phyloP scores from a whole-genome alignment of 208 protist species.

The Trypanosoma brucei region DNA sequence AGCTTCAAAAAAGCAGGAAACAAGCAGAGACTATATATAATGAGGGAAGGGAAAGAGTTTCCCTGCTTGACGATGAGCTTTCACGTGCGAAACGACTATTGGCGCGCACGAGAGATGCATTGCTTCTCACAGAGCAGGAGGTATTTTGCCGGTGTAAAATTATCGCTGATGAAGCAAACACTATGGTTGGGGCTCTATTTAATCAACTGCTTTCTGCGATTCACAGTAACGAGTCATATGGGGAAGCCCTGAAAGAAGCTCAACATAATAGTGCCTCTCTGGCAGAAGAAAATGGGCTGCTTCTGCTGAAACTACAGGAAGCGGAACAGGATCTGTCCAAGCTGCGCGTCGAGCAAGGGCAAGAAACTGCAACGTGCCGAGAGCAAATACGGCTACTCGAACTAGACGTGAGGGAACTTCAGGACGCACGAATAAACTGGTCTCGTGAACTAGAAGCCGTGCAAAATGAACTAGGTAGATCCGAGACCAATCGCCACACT shows the following conservation, averaged over 20 bases:
- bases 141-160: slow-evolving; percentile 1
- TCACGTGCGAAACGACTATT: not conserved
- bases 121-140: too few species aligned
- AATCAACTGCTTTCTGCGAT: too few species aligned
- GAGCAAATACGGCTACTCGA: slow-evolving; percentile 15
- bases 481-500: not conserved
- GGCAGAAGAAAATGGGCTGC: slow-evolving; percentile 16
- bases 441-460: slow-evolving; percentile 6
- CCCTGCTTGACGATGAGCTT: slow-evolving; percentile 9
- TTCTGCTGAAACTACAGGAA: slow-evolving; percentile 2
- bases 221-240: not conserved
- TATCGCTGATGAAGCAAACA: not conserved
- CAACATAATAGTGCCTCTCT: slow-evolving; percentile 23
- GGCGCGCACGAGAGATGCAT: too few species aligned
- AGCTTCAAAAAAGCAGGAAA: slow-evolving; percentile 21
- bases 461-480: slow-evolving; percentile 11
- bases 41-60: slow-evolving; percentile 19
- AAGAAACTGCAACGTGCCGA: not conserved
- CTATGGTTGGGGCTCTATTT: too few species aligned
- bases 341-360: not conserved
- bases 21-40: slow-evolving; percentile 21
- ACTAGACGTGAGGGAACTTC: slow-evolving; percentile 17
- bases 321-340: not conserved
- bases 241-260: not conserved
- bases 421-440: slow-evolving; percentile 14